Percentiles rank a stretch among this genome's conserved stretches.
These are phyloP conservation scores for Fusarium sp. DNA, from an alignment of 2,329 filamentous ascomycete species.

Conservation along the genomic window DNA sequence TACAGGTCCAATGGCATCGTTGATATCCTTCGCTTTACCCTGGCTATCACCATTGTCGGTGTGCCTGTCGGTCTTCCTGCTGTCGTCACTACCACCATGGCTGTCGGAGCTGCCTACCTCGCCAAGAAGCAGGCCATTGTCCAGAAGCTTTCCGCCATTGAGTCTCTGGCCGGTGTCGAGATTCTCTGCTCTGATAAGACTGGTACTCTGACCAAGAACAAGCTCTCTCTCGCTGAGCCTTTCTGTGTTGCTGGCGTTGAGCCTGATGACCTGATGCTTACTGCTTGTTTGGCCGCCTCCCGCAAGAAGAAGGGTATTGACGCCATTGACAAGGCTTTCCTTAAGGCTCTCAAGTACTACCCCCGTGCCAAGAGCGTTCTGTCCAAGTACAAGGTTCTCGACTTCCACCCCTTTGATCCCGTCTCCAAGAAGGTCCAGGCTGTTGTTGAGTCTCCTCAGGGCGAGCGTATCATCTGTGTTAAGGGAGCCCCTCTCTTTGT, in stretches of 20 bases:
- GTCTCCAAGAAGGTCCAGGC: slow-evolving; percentile 94
- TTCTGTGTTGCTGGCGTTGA: slow-evolving; percentile 86
- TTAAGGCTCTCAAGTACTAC: slow-evolving; percentile 85
- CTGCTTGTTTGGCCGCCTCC: slow-evolving; percentile 87
- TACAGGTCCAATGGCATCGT: slow-evolving; percentile 87
- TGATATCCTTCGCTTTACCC: slow-evolving; percentile 81
- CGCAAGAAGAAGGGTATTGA: slow-evolving; percentile 97
- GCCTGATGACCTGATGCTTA: slow-evolving; percentile 89
- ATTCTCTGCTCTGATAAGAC: slow-evolving; percentile 97
- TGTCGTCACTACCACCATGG: slow-evolving; percentile 95
- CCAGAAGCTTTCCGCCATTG: slow-evolving; percentile 90
- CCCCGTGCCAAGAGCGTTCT: slow-evolving; percentile 83
- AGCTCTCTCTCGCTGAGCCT: slow-evolving; percentile 86
- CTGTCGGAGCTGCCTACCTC: slow-evolving; percentile 89
- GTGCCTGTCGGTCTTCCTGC: slow-evolving; percentile 93
- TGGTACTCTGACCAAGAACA: slow-evolving; percentile 93
- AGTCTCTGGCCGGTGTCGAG: slow-evolving; percentile 91
- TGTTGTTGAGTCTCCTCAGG: slow-evolving; percentile 82
- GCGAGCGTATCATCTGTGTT: slow-evolving; percentile 86
- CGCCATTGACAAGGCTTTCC: slow-evolving; percentile 93
- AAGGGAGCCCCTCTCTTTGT: slow-evolving; percentile 92
- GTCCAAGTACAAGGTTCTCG: slow-evolving; percentile 83
- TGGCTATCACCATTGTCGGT: slow-evolving; percentile 91
- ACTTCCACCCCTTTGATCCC: slow-evolving; percentile 90
- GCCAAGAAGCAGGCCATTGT: slow-evolving; percentile 94